These are phyloP conservation scores for Henckelia pumila DNA, from an alignment of 257 asterid species.

Conservation along the genomic window DNA sequence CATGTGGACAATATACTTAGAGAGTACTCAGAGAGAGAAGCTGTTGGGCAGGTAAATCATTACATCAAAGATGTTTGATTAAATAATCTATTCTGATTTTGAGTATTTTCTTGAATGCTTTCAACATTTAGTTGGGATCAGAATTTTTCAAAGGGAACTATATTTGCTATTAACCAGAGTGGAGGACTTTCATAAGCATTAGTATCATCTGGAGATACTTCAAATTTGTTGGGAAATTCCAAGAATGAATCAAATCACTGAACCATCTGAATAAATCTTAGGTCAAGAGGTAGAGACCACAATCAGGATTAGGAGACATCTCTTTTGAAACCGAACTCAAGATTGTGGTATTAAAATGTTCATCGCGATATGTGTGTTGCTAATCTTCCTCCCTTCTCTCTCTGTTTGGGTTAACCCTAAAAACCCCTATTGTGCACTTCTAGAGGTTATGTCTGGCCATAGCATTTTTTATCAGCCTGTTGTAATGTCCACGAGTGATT, in stretches of 20 bases:
- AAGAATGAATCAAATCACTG: too few species aligned
- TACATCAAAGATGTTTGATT: constrained; percentile 2
- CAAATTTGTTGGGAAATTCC: neutral
- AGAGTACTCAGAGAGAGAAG: constrained; percentile 85
- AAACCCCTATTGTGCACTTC: too few species aligned
- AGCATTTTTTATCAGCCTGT: too few species aligned
- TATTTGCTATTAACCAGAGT: neutral
- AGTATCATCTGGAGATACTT: too few species aligned
- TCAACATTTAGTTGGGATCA: neutral
- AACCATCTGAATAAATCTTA: neutral
- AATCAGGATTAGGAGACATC: neutral
- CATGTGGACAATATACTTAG: constrained; percentile 73
- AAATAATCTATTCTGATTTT: constrained; percentile 5
- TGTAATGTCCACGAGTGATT: too few species aligned
- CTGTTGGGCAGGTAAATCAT: constrained; percentile 78
- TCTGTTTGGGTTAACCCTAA: too few species aligned
- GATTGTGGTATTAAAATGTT: too few species aligned
- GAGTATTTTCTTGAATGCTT: neutral
- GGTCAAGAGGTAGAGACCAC: neutral
- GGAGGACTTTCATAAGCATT: too few species aligned
- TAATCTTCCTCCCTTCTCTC: too few species aligned
- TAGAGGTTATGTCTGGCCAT: too few species aligned
- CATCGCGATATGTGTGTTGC: too few species aligned
- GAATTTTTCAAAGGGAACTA: neutral
- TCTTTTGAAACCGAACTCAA: neutral